A percentile compares a stretch with the other conserved stretches of the same genome.
Conservation (phyloP, 2,329 filamentous ascomycete species). For the Cordyceps cateniannulata region DNA sequence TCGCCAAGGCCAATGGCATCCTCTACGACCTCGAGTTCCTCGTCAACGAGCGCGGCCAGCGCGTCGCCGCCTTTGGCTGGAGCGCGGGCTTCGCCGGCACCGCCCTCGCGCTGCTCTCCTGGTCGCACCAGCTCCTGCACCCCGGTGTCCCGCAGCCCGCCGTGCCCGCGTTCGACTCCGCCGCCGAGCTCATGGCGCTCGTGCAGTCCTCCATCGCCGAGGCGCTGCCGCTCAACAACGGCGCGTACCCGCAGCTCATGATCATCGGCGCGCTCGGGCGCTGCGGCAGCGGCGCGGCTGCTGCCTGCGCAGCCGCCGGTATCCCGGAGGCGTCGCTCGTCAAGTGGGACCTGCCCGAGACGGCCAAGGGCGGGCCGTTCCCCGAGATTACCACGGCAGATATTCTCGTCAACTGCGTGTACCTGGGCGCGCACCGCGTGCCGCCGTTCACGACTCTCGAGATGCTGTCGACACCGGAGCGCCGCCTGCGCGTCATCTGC, state of each 20-base stretch:
- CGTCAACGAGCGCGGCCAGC: slow-evolving; percentile 61
- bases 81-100: slow-evolving; percentile 71
- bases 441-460: slow-evolving; percentile 69
- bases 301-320: slow-evolving; percentile 69
- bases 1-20: slow-evolving; percentile 46
- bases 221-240: slow-evolving; percentile 57
- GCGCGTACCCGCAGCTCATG: slow-evolving; percentile 65
- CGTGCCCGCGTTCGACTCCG: slow-evolving; percentile 8
- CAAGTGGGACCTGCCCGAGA: slow-evolving; percentile 72
- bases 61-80: slow-evolving; percentile 68
- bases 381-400: slow-evolving; percentile 65
- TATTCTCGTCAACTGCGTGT: slow-evolving; percentile 83
- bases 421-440: slow-evolving; percentile 44
- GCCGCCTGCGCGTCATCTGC: slow-evolving; percentile 71
- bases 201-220: slow-evolving; percentile 60
- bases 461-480: slow-evolving; percentile 48
- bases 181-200: slow-evolving; percentile 33
- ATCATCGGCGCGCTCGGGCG: slow-evolving; percentile 81
- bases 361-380: slow-evolving; percentile 64
- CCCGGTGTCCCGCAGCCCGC: slow-evolving; percentile 51
- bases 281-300: slow-evolving; percentile 78
- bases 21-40: slow-evolving; percentile 87
- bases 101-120: slow-evolving; percentile 69
- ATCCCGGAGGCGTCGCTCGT: slow-evolving; percentile 42
- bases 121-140: slow-evolving; percentile 75